Evolutionary conservation across 2,329 filamentous ascomycete genomes (phyloP).

Genomic region (Xylariaceae sp.): DNA sequence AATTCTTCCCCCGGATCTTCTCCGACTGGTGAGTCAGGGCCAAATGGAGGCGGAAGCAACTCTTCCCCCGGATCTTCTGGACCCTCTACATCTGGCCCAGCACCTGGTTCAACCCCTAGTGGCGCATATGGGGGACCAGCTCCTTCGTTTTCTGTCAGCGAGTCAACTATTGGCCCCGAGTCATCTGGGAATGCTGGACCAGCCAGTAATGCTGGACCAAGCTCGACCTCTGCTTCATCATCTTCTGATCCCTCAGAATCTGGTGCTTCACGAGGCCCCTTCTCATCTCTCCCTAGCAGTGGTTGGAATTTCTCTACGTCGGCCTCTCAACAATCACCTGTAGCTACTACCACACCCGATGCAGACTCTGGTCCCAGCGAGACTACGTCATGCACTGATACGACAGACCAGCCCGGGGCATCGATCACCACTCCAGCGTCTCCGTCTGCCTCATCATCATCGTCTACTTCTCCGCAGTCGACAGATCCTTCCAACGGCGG

Average conservation of each 20-base stretch:
- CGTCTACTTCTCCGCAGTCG: conserved; percentile 9
- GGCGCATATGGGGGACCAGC: conserved; percentile 25
- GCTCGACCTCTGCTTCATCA: conserved; percentile 14
- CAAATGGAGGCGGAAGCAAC: conserved; percentile 10
- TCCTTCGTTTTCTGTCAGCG: conserved; percentile 15
- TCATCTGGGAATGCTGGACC: conserved; percentile 10
- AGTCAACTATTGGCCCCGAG: conserved; percentile 17
- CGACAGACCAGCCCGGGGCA: conserved; percentile 6
- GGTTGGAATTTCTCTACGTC: conserved; percentile 32
- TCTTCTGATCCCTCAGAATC: conserved; percentile 16
- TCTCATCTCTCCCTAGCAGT: conserved; percentile 28
- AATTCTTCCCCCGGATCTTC: neutral
- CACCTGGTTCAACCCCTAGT: conserved; percentile 14
- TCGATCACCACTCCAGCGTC: conserved; percentile 13
- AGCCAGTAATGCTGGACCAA: conserved; percentile 12
- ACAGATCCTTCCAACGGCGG: neutral
- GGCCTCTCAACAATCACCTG: conserved; percentile 13
- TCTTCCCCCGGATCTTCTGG: conserved; percentile 9
- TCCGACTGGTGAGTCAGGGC: neutral
- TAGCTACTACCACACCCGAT: conserved; percentile 11
- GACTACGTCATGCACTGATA: conserved; percentile 17
- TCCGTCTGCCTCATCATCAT: conserved; percentile 5
- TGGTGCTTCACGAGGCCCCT: conserved; percentile 18
- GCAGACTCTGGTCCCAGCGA: conserved; percentile 9
- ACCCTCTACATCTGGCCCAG: conserved; percentile 8